Evolutionary conservation across 306 rosid genomes (phyloP).

Genomic region (Chamaecrista fasciculata): DNA sequence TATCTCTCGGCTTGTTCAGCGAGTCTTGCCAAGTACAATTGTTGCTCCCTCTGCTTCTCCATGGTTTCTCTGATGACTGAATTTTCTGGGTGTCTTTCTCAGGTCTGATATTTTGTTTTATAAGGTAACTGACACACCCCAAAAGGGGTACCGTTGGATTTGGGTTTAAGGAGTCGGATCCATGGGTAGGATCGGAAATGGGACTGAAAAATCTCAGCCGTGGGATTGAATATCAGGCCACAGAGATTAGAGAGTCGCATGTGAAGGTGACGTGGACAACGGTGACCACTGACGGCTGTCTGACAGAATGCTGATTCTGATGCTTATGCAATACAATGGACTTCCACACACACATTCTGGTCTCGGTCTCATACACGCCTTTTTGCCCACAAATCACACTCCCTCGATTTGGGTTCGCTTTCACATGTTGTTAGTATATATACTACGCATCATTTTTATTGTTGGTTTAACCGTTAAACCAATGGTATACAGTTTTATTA

Average conservation of each 20-base stretch:
- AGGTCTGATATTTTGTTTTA: background rate
- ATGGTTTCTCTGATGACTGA: background rate
- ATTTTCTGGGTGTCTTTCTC: background rate
- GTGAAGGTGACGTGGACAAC: too few relatives aligned
- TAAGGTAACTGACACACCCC: background rate
- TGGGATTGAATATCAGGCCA: background rate
- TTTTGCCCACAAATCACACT: too few relatives aligned
- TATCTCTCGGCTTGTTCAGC: conserved; percentile 17
- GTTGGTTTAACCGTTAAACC: background rate
- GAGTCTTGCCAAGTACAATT: background rate
- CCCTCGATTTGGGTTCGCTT: background rate
- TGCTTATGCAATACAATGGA: background rate
- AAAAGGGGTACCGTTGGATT: background rate
- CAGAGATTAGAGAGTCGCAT: background rate
- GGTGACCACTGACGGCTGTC: background rate
- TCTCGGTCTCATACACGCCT: background rate
- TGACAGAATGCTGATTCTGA: background rate
- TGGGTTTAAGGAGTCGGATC: too few relatives aligned
- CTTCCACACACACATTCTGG: background rate
- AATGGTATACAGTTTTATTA: too few relatives aligned
- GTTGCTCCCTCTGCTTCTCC: background rate
- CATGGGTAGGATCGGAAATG: too few relatives aligned
- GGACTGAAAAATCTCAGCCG: background rate
- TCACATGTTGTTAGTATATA: background rate
- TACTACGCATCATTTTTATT: background rate